Base-by-base conservation (phyloP, 371 early-diverging fungal species). In the Mortierella sp. region DNA sequence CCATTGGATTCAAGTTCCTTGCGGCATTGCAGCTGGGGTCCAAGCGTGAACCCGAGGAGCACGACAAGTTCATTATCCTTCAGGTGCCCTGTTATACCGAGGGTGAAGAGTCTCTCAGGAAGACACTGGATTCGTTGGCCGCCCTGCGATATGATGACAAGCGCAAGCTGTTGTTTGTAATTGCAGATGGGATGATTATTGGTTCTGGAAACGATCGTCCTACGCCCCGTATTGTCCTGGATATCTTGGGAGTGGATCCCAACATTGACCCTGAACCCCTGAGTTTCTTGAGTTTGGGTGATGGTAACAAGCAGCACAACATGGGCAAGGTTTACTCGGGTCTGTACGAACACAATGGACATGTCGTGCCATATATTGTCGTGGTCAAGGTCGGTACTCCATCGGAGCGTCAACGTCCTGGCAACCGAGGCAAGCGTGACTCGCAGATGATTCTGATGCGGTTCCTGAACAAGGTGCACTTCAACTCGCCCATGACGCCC, bases 341-440 rank as follows among this genome's bases (percentile, higher is more conserved):
- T 18, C 84, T 96, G 38, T 99, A 99, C 82, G 93, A 95, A 73
- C 87, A 89, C 59, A 89, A 86, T 64, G 97, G 94, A 12, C 95
- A 94, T 53, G 88, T 92, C 42, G 93, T 97, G 6, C 98, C 98
- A 0, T 98, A 95, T 67, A 83, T 99, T 59, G 95, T 98, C 1
- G 87, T 99, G 5, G 95, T 92, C 81, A 99, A 99, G 86, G 90
- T 90, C 47, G 99, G 99, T 55, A 88, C 86, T 31, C 90, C 92
- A 1, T 86, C 85, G 23, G 94, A 94, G 78, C 86, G 89, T 58
- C 84, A 86, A 55, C 93, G 92, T 74, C 91, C 96, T 12, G 98
- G 98, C n/a, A 99, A 99, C 81, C 86, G 99, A 47, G 99, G 99
- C 71, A 99, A 99, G 87, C 94, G 99, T 73, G 99, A 99, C 85